Evolutionary conservation across 345 rosid genomes (phyloP), one percentile per base, ranked within the genome.

Genomic region (Chamaenerion angustifolium): DNA sequence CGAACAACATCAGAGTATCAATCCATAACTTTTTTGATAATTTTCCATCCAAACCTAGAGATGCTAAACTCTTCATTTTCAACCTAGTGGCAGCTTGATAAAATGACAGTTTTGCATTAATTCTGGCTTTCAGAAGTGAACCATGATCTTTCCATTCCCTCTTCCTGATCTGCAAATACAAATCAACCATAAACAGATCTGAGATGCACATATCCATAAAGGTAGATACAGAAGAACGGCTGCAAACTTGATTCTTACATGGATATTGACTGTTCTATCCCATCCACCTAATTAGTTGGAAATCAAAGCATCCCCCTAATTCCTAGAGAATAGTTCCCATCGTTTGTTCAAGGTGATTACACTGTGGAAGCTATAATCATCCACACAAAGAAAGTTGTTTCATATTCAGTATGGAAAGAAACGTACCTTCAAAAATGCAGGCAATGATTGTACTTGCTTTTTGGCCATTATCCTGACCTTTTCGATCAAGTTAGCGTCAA

Each of bases 131-230:
- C 67, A 88, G 64, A 64, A 64, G 74, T 21, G 74, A 73, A 49
- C 96, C 99, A 53, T 82, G 96, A 52, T 82, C 96, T 51, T 62
- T 81, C 96, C 95, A 88, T 51, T 88, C 96, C 64, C 88, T 84
- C 68, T 82, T 93, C 82, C 90, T 75, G 70, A 81, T 76, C 99
- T 93, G 85, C 45, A 56, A 61, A 71, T 25, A 31, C 37, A 31
- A 56, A 49, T 54, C 56, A 23, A 40, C 41, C 48, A 52, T 45
- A 47, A 16, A 50, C 43, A 13, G 19, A 54, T 13, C 43, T 42
- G n/a, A 21, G 43, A 16, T 7, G 37, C 37, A 5, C 37, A 31
- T 31, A 5, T 8, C 37, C 37, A 31, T 8, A 31, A 31, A 31
- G 3, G 37, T 31, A 21, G 25, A 31, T 31, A 31, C 37, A 31